Evolutionary conservation across 2,329 filamentous ascomycete species (phyloP), one percentile per base, ranked within the genome.

Genomic region (Nannizziopsis arthrosporioides): DNA sequence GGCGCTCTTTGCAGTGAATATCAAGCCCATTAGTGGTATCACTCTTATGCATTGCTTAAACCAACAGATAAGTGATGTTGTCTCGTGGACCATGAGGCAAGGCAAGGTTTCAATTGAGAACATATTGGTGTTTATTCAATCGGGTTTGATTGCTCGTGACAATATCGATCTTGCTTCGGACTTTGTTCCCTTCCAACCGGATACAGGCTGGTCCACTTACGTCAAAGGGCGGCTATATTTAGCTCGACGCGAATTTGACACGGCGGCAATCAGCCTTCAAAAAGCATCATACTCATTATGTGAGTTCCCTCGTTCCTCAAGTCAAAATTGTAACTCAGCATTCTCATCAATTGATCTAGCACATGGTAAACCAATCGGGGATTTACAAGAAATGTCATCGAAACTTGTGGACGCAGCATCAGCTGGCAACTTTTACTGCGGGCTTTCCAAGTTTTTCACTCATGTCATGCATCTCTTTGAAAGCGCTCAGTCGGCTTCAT

Each of bases 381-480:
- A 70, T 51, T 58, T 72, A 30, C 64, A 68, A 40, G 63, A 67
- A 50, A 64, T 71, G 62, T 74, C 71, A 6, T 68, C 71, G 38
- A 78, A 80, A 7, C 75, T 94, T 11, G 73, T 96, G 17, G 81
- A 84, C 47, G 79, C 86, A 18, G 79, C 82, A 1, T 86, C 94
- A 55, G 82, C 81, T 10, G 71, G 73, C 46, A 70, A 63, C 45
- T 81, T 83, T 59, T 74, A 88, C 60, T 78, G 78, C 48, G 92
- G 90, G 1, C 73, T 89, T 36, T 77, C 86, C 4, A 81, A 78
- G 53, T 98, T 95, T 67, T 93, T 93, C 64, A 80, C 82, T 37
- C 92, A 98, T 63, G 77, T 96, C 44, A 77, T 89, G 10, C 75
- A 79, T 15, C 73, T 98, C 1, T 96, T 85, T 60, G 89, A 95